Base-by-base conservation (phyloP, 2,329 filamentous ascomycete genomes). In the Fusarium keratoplasticum region DNA sequence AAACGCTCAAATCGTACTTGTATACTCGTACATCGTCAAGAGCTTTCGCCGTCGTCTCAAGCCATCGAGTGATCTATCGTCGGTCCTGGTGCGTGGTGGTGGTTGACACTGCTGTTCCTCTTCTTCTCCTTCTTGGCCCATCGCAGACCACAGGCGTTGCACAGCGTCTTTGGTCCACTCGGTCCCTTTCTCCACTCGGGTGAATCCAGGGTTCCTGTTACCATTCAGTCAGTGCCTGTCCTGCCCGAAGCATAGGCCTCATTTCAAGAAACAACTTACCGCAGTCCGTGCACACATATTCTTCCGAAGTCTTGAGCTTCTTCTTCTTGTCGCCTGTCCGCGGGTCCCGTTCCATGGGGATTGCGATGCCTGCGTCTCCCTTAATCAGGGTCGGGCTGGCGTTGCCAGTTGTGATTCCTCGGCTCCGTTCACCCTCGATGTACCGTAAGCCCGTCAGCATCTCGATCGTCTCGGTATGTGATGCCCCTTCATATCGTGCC, bases 111-210 rank as follows among this genome's bases (percentile, higher is more conserved):
- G 66, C 68, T 80, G 66, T 78, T 80, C 52, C 80, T 83, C 80
- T 95, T 96, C 87, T 96, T 96, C 80, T 96, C 94, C 80, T 94
- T 95, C 89, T 94, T 91, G 18, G 91, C 91, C 91, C 91, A 93
- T 61, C 91, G 87, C 33, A 93, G 84, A 40, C 96, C 96, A 81
- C 96, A 98, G 9, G 96, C 96, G 84, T 98, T 98, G 83, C 96
- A 98, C 14, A 98, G 85, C 10, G 96, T 98, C 83, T 98, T 98
- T 1, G 95, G 95, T 3, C 96, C 96, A 72, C 90, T 94, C 0
- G 96, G 96, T 0, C 96, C 96, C 82, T 98, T 98, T 71, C 96
- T 89, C 96, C 96, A 98, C 85, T 98, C 96, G 0, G 96, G 96
- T 18, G 94, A 97, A 80, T 98, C 95, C 44, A 97, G 88, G 0